Base-by-base conservation (phyloP, 2,329 filamentous ascomycete species). In the Ophioceras dolichostomum region DNA sequence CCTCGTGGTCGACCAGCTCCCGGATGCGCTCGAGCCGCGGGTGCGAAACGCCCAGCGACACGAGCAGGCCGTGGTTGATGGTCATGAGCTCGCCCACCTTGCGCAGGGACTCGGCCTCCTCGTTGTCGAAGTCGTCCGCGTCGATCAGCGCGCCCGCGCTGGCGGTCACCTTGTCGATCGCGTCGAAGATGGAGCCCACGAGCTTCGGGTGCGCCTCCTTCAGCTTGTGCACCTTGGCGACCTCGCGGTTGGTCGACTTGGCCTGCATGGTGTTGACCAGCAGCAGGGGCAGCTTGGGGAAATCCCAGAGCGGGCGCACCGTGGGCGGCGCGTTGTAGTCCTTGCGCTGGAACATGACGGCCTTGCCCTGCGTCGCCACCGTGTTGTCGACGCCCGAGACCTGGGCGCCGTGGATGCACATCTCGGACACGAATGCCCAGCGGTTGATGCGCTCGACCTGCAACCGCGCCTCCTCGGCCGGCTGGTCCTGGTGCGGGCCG, bases 381-480 rank as follows among this genome's bases (percentile, higher is more conserved):
- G 91, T 98, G 58, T 98, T 98, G 61, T 98, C 91, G 31, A 98
- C 85, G 0, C 91, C 91, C 0, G 86, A 94, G n/a, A n/a, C n/a
- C 1, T 91, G 91, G 52, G 94, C 96, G 27, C 89, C 91, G 54
- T 98, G 91, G 44, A 96, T 95, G 60, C 87, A 91, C 76, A 96
- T 83, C 58, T 98, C 91, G 18, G 83, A 83, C 1, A 98, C 91
- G 58, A 95, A 96, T 0, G 91, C 88, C 91, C 93, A 98, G 43
- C 83, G 75, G 59, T 98, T 98, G 61, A 98, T 95, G 45, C 89
- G 78, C 62, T 96, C 88, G 21, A 96, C 73, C 55, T 98, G 89
- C 31, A 87, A 61, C 41, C 83, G 78, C n/a, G 85, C 85, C 61
- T 98, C 91, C 38, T 86, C 79, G 1, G 77, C 62, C 4, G 87